These are phyloP conservation scores for Globisporangium orthogonon DNA, from an alignment of 352 stramenopile genomes.

Conservation along the genomic window DNA sequence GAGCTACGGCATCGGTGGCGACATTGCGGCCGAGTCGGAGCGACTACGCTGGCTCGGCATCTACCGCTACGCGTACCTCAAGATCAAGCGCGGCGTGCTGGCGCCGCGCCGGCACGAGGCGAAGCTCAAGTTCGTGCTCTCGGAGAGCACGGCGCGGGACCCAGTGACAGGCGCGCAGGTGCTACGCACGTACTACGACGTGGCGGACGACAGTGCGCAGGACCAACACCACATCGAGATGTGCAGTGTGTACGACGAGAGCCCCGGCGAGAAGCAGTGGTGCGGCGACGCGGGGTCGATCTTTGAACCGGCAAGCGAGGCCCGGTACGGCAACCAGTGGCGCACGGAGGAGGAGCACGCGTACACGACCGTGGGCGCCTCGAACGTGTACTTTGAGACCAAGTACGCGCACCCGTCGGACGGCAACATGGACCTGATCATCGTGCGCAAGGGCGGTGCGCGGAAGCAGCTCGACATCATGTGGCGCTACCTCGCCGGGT, in stretches of 20 bases:
- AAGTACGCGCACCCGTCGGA: conserved; percentile 75
- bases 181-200: conserved; percentile 70
- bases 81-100: conserved; percentile 58
- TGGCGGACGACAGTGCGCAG: conserved; percentile 43
- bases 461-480: conserved; percentile 40
- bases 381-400: conserved; percentile 79
- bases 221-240: conserved; percentile 72
- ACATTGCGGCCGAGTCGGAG: conserved; percentile 75
- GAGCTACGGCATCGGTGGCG: conserved; percentile 63
- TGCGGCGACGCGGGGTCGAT: conserved; percentile 50
- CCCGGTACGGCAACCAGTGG: conserved; percentile 54
- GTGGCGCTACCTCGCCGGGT: conserved; percentile 43
- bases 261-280: conserved; percentile 45
- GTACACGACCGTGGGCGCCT: conserved; percentile 53
- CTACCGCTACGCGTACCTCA: conserved; percentile 69
- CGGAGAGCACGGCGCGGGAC: conserved; percentile 37
- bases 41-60: conserved; percentile 58
- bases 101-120: conserved; percentile 41
- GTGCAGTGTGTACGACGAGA: conserved; percentile 71
- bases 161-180: conserved; percentile 38
- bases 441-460: conserved; percentile 46
- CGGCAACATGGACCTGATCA: conserved; percentile 76
- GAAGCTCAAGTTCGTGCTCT: conserved; percentile 73
- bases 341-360: conserved; percentile 40
- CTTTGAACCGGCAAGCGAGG: conserved; percentile 49